Evolutionary conservation across 352 stramenopile genomes (phyloP), one percentile per base, ranked within the genome.

Genomic region (Thraustochytrium striatum): DNA sequence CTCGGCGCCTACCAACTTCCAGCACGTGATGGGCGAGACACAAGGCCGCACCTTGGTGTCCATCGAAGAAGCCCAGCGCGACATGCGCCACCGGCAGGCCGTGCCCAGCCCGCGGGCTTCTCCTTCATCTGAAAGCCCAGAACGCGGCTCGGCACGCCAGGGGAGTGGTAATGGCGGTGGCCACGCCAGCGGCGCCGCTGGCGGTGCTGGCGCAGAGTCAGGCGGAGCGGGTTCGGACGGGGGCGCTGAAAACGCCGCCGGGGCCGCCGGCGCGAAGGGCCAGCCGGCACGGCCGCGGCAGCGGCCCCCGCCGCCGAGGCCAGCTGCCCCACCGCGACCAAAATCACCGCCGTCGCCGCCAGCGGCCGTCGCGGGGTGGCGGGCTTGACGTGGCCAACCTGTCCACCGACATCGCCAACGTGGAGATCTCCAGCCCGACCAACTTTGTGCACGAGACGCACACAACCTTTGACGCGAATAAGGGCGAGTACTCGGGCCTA

Each of bases 1-100:
- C 35, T 75, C 65, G 11, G 65, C 41, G 19, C 65, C 65, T 11
- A 70, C 65, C 32, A 75, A 75, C 39, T 58, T 75, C 19, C 65
- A 75, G 52, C 65, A 75, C 50, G 65, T 75, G 19, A 43, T 21
- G 0, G 65, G 65, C 35, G 52, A 30, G n/a, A 75, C 65, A 25
- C 7, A 21, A 25, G 65, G 65, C 32, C 44, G 65, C 28, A 75
- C 65, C 50, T 43, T 75, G 3, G 65, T 75, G 8, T 38, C 65
- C 3, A 16, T 75, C 25, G 65, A 70, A 0, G 41, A 75, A 30
- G 65, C 65, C n/a, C 65, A 75, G 36, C 43, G 32, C 3, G 52
- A 75, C 32, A 21, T 32, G 0, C 28, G 52, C 28, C 50, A 61
- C 41, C 32, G 52, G 30, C 41, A 75, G 43, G 41, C 65, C 5